Conservation (phyloP, 345 rosid species). For the Lenwebbia sp. region DNA sequence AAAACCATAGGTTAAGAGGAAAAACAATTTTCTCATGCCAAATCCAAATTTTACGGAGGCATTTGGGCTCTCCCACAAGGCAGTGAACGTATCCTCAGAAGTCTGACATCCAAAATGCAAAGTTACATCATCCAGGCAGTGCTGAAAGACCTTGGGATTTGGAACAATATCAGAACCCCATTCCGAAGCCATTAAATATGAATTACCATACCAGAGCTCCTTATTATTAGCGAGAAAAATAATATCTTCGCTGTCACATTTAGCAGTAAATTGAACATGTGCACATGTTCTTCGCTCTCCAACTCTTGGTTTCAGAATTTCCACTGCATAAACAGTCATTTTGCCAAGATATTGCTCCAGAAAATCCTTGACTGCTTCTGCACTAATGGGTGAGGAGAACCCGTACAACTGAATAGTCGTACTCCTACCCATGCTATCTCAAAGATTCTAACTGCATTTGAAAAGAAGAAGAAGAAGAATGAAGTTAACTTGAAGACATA, state of each 20-base stretch:
- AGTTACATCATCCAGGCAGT: background rate
- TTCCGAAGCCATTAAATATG: slow-evolving; percentile 6
- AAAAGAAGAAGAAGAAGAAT: background rate
- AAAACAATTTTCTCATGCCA: slow-evolving; percentile 2
- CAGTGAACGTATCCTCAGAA: slow-evolving; percentile 5
- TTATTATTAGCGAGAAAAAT: background rate
- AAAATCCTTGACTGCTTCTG: slow-evolving; percentile 1
- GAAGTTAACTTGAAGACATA: background rate
- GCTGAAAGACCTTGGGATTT: background rate
- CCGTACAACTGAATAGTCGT: slow-evolving; percentile 9
- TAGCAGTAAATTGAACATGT: slow-evolving; percentile 11
- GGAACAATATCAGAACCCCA: background rate
- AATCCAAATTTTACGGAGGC: slow-evolving; percentile 11
- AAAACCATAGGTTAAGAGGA: slow-evolving; percentile 1
- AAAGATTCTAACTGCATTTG: background rate
- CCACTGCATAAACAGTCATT: slow-evolving; percentile 1
- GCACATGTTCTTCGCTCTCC: slow-evolving; percentile 9
- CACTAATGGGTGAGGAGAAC: background rate
- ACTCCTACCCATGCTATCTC: slow-evolving; percentile 1
- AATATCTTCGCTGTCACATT: background rate
- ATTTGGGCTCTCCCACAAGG: slow-evolving; percentile 12
- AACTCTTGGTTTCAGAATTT: background rate
- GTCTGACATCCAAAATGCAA: slow-evolving; percentile 19
- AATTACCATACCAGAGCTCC: slow-evolving; percentile 7
- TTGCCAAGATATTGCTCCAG: slow-evolving; percentile 5